These are phyloP conservation scores for Eustoma russellianum DNA, from an alignment of 257 asterid genomes.

Conservation along the genomic window DNA sequence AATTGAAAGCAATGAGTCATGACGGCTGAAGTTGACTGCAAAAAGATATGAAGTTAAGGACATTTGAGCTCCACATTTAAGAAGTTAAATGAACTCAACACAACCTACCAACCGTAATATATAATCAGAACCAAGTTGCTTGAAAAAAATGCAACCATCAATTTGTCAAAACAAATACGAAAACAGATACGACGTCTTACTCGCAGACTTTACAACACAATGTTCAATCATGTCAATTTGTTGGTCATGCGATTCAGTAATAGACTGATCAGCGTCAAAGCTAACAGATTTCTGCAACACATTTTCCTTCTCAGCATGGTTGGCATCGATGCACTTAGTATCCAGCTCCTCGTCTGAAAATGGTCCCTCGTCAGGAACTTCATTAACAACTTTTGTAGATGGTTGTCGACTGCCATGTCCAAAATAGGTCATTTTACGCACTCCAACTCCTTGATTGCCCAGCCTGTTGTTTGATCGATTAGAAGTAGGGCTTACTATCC, in stretches of 20 bases:
- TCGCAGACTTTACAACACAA: slow-evolving; percentile 23
- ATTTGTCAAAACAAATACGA: too few relatives aligned
- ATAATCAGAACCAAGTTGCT: not conserved
- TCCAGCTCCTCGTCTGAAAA: slow-evolving; percentile 27
- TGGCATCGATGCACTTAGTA: slow-evolving; percentile 32
- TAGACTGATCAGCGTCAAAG: slow-evolving; percentile 24
- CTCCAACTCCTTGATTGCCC: slow-evolving; percentile 24
- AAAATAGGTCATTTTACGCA: slow-evolving; percentile 20
- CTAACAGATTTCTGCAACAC: slow-evolving; percentile 27
- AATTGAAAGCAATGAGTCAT: slow-evolving; percentile 28
- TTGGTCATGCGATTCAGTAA: slow-evolving; percentile 24
- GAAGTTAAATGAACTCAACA: not conserved
- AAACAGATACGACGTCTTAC: slow-evolving; percentile 17
- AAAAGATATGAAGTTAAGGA: slow-evolving; percentile 1
- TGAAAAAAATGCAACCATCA: not conserved
- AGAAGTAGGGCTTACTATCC: slow-evolving; percentile 37
- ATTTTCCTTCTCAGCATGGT: slow-evolving; percentile 18
- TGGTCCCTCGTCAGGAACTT: slow-evolving; percentile 23
- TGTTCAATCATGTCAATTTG: slow-evolving; percentile 23
- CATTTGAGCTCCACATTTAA: not conserved
- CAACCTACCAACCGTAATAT: not conserved
- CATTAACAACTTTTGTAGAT: slow-evolving; percentile 22
- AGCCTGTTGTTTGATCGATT: slow-evolving; percentile 15
- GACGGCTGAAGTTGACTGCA: slow-evolving; percentile 33
- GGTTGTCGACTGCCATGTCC: slow-evolving; percentile 19